These are phyloP conservation scores for Marasmius fiardii DNA, from an alignment of 1,284 basidiomycete species.

Conservation along the genomic window DNA sequence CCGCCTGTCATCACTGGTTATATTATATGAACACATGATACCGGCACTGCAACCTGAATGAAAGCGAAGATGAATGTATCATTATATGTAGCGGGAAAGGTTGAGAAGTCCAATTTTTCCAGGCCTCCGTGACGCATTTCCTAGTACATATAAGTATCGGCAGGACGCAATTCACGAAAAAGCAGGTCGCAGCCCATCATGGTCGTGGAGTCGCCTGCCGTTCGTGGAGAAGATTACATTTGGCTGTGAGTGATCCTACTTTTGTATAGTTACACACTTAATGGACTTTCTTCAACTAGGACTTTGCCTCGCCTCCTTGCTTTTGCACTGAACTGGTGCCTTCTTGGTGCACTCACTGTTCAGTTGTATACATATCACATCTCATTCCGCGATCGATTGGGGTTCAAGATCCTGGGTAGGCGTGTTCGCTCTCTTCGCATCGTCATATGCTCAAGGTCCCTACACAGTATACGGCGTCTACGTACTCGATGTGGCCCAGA, in stretches of 20 bases:
- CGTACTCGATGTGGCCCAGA: slow-evolving; percentile 19
- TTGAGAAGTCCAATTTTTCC: too few relatives aligned
- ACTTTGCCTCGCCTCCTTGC: slow-evolving; percentile 17
- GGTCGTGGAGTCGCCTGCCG: background rate
- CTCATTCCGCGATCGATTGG: slow-evolving; percentile 13
- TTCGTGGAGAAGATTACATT: background rate
- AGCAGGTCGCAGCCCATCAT: background rate
- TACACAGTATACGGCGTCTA: slow-evolving; percentile 18
- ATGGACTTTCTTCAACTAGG: slow-evolving; percentile 1
- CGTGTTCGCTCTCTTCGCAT: background rate
- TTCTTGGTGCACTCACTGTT: slow-evolving; percentile 16
- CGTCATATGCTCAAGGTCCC: background rate
- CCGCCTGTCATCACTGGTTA: too few relatives aligned
- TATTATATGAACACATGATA: too few relatives aligned
- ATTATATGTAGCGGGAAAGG: too few relatives aligned
- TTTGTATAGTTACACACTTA: background rate
- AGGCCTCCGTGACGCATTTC: too few relatives aligned
- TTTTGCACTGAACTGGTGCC: slow-evolving; percentile 17
- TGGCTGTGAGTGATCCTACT: background rate
- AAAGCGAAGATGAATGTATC: too few relatives aligned
- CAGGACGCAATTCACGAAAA: too few relatives aligned
- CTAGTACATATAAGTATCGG: too few relatives aligned
- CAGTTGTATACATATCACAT: slow-evolving; percentile 19
- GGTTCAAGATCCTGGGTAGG: slow-evolving; percentile 15
- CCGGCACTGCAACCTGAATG: too few relatives aligned